Conservation (phyloP, 495 filamentous ascomycete species). For the Xylaria bambusicola region DNA sequence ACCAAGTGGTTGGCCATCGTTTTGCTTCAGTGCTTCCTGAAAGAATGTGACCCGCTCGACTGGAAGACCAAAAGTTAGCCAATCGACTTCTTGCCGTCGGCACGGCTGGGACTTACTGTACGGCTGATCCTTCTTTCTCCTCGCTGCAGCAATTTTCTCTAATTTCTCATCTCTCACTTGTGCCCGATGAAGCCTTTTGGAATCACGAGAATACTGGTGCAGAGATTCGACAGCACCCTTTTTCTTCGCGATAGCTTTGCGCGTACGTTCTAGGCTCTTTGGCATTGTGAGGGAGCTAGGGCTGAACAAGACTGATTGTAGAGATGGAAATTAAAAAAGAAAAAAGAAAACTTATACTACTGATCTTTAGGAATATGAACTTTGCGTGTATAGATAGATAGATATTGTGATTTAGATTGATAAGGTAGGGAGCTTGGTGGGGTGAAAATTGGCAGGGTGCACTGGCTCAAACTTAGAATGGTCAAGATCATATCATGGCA, state of each 20-base stretch:
- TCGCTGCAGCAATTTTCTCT: slow-evolving; percentile 60
- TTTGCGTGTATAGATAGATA: no score
- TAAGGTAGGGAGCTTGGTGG: no score
- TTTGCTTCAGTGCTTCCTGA: slow-evolving; percentile 59
- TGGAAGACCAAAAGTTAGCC: slow-evolving; percentile 31
- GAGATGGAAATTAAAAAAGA: neutral
- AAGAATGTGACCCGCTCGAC: slow-evolving; percentile 75
- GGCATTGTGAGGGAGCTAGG: slow-evolving; percentile 58
- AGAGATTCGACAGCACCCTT: slow-evolving; percentile 67
- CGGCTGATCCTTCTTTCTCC: slow-evolving; percentile 67
- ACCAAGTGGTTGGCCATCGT: slow-evolving; percentile 55
- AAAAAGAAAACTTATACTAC: neutral
- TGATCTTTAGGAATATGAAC: no score
- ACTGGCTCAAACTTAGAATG: no score
- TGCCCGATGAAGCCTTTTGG: slow-evolving; percentile 70
- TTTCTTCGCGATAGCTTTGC: slow-evolving; percentile 81
- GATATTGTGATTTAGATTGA: no score
- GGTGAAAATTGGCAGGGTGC: slow-evolving; percentile 21
- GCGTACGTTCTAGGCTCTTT: slow-evolving; percentile 72
- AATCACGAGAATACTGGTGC: slow-evolving; percentile 82
- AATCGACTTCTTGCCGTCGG: slow-evolving; percentile 1
- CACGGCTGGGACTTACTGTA: slow-evolving; percentile 54
- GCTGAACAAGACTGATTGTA: neutral
- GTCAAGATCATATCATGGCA: no score
- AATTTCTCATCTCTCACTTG: slow-evolving; percentile 75